Base-by-base conservation (phyloP, 768 basidiomycete species). In the Termitomyces sp. region DNA sequence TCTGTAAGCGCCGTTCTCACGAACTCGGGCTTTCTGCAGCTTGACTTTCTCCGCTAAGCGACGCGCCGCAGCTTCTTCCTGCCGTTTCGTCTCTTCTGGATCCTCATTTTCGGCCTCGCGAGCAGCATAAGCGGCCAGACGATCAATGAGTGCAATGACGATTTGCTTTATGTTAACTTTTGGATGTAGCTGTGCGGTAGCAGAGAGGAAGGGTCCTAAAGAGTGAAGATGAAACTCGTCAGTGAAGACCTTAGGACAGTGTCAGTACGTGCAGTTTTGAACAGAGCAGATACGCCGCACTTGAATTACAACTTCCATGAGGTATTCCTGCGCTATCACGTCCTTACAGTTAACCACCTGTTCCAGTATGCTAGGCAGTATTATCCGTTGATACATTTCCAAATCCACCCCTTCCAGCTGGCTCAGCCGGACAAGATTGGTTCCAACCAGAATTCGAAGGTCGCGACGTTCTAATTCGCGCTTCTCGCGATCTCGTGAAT, bases 281-380 rank as follows among this genome's bases (percentile, higher is more conserved):
- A 12, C 21, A 54, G 21, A 14, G n/a, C 11, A 25, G 11, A n/a
- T 4, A 14, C 46, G 41, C 66, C 81, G 35, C 57, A 90, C 93
- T 80, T 99, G 97, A 63, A 99, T 99, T 59, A 99, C 95, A 10
- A 98, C 97, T 71, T 99, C 97, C 97, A 98, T 98, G 45, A 98
- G 72, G 71, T 99, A 99, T 69, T 98, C 97, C 70, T 99, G 97
- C 0, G 97, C 97, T 59, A 98, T 98, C 44, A 95, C 90, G 68
- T 99, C 97, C 70, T 97, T 96, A 75, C 97, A 98, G 67, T 89
- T 96, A 58, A 98, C 96, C 51, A 98, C 91, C 71, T 99, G 97
- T 75, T 99, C 95, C 52, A 98, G 74, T 54, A 98, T 86, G 59
- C 90, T 91, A 0, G 97, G 95, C 7, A 99, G 82, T 61, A 99